Evolutionary conservation across 73 alveolate species (phyloP).

Genomic region (Paramecium pentaurelia): DNA sequence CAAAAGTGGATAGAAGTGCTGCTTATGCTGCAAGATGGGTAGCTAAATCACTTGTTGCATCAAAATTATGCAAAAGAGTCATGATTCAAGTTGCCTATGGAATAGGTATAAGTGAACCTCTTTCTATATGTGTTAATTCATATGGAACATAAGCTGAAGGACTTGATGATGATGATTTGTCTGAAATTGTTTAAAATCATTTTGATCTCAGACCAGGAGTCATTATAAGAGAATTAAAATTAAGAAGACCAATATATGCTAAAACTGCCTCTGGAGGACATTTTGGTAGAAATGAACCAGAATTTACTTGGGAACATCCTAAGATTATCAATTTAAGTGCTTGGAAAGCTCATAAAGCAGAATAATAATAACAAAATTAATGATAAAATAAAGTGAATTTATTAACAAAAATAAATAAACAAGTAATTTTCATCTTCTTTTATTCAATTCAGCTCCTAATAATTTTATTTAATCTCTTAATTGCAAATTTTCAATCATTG

Average conservation of each 20-base stretch:
- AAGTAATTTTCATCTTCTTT: not conserved
- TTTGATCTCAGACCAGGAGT: constrained; percentile 83
- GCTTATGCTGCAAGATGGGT: constrained; percentile 98
- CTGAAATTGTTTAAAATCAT: constrained; percentile 68
- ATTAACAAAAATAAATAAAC: not conserved
- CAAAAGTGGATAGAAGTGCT: constrained; percentile 98
- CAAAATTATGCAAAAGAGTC: constrained; percentile 82
- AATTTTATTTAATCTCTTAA: not conserved
- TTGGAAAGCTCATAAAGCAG: not conserved
- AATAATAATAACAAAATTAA: not conserved
- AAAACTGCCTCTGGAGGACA: constrained; percentile 89
- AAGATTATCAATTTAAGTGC: not conserved
- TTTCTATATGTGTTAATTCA: constrained; percentile 83
- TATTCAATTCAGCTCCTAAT: not conserved
- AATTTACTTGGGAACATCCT: constrained; percentile 81
- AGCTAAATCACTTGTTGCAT: constrained; percentile 90
- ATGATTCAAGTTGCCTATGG: constrained; percentile 90
- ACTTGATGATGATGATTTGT: constrained; percentile 71
- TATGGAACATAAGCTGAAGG: constrained; percentile 81
- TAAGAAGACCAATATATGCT: constrained; percentile 76
- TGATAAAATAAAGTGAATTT: not conserved
- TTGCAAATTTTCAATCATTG: not conserved
- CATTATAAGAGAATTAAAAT: constrained; percentile 75
- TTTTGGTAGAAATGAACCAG: constrained; percentile 83
- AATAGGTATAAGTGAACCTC: constrained; percentile 89